A percentile compares a stretch with the other conserved stretches of the same genome.
Conservation (phyloP, 2,329 filamentous ascomycete genomes). For the Cryphonectria naterciae region DNA sequence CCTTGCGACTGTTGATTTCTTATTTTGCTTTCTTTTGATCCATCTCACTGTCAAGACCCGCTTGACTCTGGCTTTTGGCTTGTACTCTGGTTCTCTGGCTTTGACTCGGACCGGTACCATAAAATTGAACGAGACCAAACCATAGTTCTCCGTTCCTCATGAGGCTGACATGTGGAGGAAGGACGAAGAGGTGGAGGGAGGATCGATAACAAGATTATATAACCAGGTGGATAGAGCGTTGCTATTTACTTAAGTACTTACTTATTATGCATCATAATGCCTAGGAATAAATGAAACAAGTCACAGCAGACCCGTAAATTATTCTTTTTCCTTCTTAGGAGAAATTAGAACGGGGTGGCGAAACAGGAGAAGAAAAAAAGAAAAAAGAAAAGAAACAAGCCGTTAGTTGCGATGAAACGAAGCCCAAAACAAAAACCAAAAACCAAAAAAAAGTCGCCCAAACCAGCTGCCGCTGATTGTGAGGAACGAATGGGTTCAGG, state of each 20-base stretch:
- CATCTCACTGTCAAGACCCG: not conserved
- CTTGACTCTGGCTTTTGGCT: not conserved
- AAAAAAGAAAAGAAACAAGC: not conserved
- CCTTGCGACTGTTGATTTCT: not conserved
- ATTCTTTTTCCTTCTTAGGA: too few species aligned
- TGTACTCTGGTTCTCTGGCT: too few species aligned
- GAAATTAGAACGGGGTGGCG: not conserved
- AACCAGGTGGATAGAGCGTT: not conserved
- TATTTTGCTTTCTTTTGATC: not conserved
- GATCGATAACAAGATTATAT: not conserved
- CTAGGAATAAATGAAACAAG: not conserved
- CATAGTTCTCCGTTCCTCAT: not conserved
- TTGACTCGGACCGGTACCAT: not conserved
- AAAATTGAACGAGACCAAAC: not conserved
- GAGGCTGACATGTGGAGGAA: not conserved
- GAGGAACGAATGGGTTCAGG: not conserved
- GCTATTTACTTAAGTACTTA: too few species aligned
- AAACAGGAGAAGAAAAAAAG: not conserved
- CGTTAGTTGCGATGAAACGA: not conserved
- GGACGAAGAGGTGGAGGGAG: not conserved
- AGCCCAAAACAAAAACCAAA: not conserved
- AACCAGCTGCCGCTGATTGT: not conserved
- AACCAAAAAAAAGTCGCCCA: not conserved
- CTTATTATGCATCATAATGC: not conserved
- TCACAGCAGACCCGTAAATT: not conserved